phyloP scores from a whole-genome alignment of 345 rosid genomes.

The Hypericum androsaemum region DNA sequence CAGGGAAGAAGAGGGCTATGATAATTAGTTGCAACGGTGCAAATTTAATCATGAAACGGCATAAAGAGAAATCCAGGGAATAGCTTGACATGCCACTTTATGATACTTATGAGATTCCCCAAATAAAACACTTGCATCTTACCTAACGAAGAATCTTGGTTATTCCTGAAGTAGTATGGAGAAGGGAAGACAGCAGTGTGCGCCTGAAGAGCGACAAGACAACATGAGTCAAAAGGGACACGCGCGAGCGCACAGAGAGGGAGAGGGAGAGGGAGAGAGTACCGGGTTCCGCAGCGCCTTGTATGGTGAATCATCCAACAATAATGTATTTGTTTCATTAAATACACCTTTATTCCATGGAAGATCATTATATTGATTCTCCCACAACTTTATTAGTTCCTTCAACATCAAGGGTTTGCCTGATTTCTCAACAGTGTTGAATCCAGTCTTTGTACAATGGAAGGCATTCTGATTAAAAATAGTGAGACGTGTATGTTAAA shows the following conservation, averaged over 20 bases:
- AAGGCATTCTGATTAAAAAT: slow-evolving; percentile 17
- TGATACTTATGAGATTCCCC: slow-evolving; percentile 1
- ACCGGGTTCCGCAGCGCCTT: slow-evolving; percentile 27
- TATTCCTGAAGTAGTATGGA: slow-evolving; percentile 33
- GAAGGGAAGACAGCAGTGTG: slow-evolving; percentile 73
- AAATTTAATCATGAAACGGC: too few species aligned
- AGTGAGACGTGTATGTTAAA: background rate
- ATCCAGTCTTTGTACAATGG: slow-evolving; percentile 17
- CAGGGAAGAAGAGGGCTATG: too few species aligned
- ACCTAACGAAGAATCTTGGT: slow-evolving; percentile 60
- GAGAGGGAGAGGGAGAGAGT: slow-evolving; percentile 1
- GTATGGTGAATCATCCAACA: slow-evolving; percentile 27
- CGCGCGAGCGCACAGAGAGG: background rate
- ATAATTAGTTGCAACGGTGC: too few species aligned
- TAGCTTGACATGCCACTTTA: too few species aligned
- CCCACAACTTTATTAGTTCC: slow-evolving; percentile 19
- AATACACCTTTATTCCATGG: slow-evolving; percentile 16
- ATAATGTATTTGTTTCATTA: slow-evolving; percentile 18
- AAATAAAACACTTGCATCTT: slow-evolving; percentile 18
- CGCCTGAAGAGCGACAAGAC: slow-evolving; percentile 31
- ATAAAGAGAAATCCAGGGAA: too few species aligned
- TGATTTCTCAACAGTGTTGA: slow-evolving; percentile 14
- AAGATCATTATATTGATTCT: slow-evolving; percentile 6
- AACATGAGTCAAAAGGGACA: background rate
- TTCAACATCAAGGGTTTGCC: slow-evolving; percentile 20